phyloP scores from a whole-genome alignment of 257 asterid genomes.

The Solanum neorickii region DNA sequence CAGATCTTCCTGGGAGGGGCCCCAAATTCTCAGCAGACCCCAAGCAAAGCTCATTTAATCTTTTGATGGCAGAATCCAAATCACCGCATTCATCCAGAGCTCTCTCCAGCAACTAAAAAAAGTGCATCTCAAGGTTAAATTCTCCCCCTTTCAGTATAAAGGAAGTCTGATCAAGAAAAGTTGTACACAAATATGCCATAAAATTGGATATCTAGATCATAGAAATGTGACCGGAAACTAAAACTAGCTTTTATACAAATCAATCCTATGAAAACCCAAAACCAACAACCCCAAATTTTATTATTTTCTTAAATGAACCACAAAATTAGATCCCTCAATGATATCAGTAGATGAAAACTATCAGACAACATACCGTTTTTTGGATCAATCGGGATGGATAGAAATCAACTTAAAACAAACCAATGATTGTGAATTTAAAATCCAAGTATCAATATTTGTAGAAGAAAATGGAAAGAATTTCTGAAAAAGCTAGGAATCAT shows the following conservation, averaged over 20 bases:
- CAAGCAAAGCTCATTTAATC: constrained; percentile 72
- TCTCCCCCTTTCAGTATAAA: constrained; percentile 1
- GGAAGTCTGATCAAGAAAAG: neutral
- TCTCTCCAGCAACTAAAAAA: constrained; percentile 57
- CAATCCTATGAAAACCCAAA: neutral
- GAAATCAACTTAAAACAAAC: neutral
- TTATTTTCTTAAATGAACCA: neutral
- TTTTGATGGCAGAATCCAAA: constrained; percentile 74
- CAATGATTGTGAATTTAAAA: neutral
- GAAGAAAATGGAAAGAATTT: neutral
- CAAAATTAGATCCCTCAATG: neutral
- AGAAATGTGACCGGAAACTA: neutral
- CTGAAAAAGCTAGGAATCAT: neutral
- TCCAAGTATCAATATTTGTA: neutral
- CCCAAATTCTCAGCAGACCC: constrained; percentile 30
- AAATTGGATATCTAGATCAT: neutral
- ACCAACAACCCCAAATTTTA: neutral
- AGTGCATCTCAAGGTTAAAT: constrained; percentile 11
- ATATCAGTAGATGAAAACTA: neutral
- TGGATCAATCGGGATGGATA: neutral
- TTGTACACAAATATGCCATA: neutral
- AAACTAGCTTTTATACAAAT: neutral
- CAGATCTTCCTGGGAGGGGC: constrained; percentile 28
- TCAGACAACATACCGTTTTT: neutral
- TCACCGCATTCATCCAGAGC: constrained; percentile 74